These are phyloP conservation scores for Tripterygium wilfordii DNA, from an alignment of 177 flowering plant genomes.

Conservation along the genomic window DNA sequence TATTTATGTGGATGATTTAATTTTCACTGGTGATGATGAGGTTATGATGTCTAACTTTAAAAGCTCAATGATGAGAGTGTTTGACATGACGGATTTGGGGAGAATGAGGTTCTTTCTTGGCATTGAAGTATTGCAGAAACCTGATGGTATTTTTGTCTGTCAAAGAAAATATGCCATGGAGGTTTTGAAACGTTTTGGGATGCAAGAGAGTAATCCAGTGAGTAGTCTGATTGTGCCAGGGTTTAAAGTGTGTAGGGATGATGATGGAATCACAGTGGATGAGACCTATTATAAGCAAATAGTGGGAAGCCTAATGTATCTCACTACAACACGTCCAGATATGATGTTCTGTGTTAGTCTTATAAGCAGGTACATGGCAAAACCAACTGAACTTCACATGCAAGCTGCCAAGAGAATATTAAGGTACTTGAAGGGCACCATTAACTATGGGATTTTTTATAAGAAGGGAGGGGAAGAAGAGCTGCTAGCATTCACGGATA, in stretches of 20 bases:
- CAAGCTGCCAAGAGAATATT: not conserved
- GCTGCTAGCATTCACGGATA: too few species aligned
- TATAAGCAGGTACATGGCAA: not conserved
- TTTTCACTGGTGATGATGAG: conserved; percentile 1
- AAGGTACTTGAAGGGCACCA: too few species aligned
- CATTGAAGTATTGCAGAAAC: not conserved
- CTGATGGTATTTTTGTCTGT: not conserved
- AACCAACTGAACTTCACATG: not conserved
- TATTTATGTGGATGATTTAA: conserved; percentile 1
- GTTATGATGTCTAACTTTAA: not conserved
- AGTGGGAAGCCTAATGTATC: not conserved
- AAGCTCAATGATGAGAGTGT: not conserved
- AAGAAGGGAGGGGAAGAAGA: too few species aligned
- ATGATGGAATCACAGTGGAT: not conserved
- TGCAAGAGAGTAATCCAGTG: not conserved
- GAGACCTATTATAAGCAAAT: not conserved
- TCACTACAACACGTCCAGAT: not conserved
- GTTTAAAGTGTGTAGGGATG: not conserved
- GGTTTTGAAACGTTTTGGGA: conserved; percentile 1
- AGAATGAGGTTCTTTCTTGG: not conserved
- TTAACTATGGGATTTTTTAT: not conserved
- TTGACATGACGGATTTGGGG: not conserved
- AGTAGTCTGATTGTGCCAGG: conserved; percentile 1
- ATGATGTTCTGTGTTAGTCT: not conserved
- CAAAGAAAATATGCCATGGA: conserved; percentile 1